These are phyloP conservation scores for Zelopaecilomyces penicillatus DNA, from an alignment of 2,329 filamentous ascomycete genomes.

Conservation along the genomic window DNA sequence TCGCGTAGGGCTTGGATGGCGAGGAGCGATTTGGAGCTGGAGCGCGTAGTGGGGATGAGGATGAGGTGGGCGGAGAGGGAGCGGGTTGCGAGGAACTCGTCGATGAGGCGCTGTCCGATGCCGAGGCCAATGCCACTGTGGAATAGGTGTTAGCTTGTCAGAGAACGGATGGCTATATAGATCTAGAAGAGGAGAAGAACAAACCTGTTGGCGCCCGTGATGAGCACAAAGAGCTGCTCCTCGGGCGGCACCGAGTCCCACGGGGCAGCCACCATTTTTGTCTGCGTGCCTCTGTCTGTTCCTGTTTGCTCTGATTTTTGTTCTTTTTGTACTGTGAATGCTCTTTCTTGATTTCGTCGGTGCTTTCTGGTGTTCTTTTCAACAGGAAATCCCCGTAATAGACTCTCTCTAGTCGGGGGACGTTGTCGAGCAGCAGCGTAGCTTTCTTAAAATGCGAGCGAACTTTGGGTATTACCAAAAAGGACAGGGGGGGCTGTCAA, in stretches of 20 bases:
- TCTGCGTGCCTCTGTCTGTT: too few species aligned
- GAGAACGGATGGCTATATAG: background rate
- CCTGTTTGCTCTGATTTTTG: too few species aligned
- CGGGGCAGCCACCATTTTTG: conserved; percentile 16
- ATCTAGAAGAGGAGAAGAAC: conserved; percentile 8
- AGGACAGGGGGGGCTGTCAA: too few species aligned
- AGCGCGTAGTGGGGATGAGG: conserved; percentile 77
- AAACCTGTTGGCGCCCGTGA: conserved; percentile 84
- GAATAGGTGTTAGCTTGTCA: conserved; percentile 7
- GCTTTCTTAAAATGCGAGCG: too few species aligned
- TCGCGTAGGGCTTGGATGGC: conserved; percentile 57
- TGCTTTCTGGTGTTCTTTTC: too few species aligned
- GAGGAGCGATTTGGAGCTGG: conserved; percentile 61
- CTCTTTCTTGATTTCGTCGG: too few species aligned
- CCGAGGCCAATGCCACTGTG: conserved; percentile 77
- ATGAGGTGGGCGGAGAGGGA: conserved; percentile 62
- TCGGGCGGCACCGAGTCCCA: conserved; percentile 28
- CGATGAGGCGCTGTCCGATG: conserved; percentile 75
- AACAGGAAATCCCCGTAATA: too few species aligned
- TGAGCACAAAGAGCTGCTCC: conserved; percentile 55
- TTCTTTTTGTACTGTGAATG: too few species aligned
- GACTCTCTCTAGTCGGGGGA: too few species aligned
- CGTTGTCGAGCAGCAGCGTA: too few species aligned
- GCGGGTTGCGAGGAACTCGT: conserved; percentile 72
- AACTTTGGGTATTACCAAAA: too few species aligned